Conservation (phyloP, 371 early-diverging fungal genomes). For the Synchytrium microbalum region DNA sequence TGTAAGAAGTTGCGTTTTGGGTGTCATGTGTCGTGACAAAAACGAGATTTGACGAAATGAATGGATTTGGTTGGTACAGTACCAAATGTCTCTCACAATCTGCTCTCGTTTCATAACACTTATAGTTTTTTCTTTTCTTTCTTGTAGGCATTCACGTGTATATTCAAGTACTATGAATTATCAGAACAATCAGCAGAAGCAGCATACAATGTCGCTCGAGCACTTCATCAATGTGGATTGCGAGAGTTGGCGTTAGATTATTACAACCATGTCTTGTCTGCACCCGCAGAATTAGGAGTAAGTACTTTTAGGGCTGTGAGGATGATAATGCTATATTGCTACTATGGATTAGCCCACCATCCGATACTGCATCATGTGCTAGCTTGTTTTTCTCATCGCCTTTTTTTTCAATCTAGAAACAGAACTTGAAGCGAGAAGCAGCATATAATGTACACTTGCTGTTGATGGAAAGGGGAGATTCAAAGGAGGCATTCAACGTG, state of each 20-base stretch:
- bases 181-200: conserved; percentile 56
- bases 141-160: conserved; percentile 50
- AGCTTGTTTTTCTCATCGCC: not conserved
- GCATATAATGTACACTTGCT: not conserved
- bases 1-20: too few species aligned
- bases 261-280: not conserved
- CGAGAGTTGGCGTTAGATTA: not conserved
- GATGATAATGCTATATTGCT: too few species aligned
- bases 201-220: conserved; percentile 76
- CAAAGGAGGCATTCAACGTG: not conserved
- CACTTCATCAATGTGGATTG: conserved; percentile 68
- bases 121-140: not conserved
- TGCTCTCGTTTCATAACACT: too few species aligned
- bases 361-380: not conserved
- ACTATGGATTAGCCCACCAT: not conserved
- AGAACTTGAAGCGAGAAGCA: not conserved
- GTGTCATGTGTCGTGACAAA: too few species aligned
- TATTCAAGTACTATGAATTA: conserved; percentile 57
- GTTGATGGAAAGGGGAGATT: not conserved
- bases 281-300: too few species aligned
- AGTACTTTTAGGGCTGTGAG: not conserved
- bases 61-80: too few species aligned
- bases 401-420: not conserved
- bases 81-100: too few species aligned
- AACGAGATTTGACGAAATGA: too few species aligned